Evolutionary conservation across 768 basidiomycete species (phyloP).

Genomic region (Rhodotorula kratochvilovae): DNA sequence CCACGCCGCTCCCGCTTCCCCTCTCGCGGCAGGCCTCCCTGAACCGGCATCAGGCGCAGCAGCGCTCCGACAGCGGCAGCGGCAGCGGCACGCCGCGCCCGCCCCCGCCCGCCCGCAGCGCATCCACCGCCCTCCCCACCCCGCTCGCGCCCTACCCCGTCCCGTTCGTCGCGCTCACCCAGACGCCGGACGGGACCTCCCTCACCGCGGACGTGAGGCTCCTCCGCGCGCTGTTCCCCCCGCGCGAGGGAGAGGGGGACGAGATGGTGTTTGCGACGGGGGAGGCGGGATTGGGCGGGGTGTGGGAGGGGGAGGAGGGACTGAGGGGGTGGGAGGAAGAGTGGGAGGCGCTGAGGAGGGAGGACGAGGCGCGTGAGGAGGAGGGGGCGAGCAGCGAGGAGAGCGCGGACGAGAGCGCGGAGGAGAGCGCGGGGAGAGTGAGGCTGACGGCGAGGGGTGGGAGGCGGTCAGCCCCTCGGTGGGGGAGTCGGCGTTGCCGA

Average conservation of each 20-base stretch:
- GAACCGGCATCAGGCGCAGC: not conserved
- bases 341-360: not conserved
- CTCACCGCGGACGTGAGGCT: conserved; percentile 66
- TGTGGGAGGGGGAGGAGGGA: not conserved
- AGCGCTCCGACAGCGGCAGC: not conserved
- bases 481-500: not conserved
- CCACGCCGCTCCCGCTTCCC: not conserved
- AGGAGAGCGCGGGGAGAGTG: not conserved
- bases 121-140: conserved; percentile 49
- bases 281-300: not conserved
- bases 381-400: not conserved
- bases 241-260: conserved; percentile 52
- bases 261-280: conserved; percentile 67
- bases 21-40: not conserved
- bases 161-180: conserved; percentile 76
- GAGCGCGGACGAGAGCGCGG: not conserved
- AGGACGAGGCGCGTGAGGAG: not conserved
- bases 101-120: not conserved
- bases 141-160: conserved; percentile 26
- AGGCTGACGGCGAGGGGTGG: not conserved
- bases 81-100: too few species aligned
- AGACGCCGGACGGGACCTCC: conserved; percentile 70
- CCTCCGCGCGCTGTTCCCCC: conserved; percentile 61
- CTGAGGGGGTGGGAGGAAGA: not conserved
- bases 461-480: not conserved